These are phyloP conservation scores for Condylostoma magnum DNA, from an alignment of 169 alveolate genomes.

Conservation along the genomic window DNA sequence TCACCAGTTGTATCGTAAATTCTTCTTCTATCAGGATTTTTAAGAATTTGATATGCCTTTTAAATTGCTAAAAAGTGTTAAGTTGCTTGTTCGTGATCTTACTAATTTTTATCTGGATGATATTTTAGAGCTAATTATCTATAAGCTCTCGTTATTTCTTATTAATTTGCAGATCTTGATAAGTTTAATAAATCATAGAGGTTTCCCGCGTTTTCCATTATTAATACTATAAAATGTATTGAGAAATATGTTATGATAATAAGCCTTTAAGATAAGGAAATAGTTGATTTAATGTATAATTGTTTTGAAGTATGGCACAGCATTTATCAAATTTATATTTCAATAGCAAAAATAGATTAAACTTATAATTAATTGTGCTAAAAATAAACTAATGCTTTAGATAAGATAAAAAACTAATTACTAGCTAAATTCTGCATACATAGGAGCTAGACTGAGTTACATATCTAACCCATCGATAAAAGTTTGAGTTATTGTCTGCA, in stretches of 20 bases:
- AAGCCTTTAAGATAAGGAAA: no score
- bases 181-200: conserved; percentile 42
- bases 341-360: no score
- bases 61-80: conserved; percentile 37
- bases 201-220: not conserved
- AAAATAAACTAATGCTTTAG: no score
- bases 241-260: no score
- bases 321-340: no score
- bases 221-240: no score
- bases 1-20: conserved; percentile 41
- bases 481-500: conserved; percentile 82
- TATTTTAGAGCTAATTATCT: conserved; percentile 34
- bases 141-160: conserved; percentile 39
- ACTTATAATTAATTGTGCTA: no score
- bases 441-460: conserved; percentile 92
- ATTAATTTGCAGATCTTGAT: conserved; percentile 36
- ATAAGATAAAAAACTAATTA: no score
- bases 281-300: no score
- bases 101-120: conserved; percentile 48
- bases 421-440: conserved; percentile 59
- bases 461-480: conserved; percentile 96
- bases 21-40: conserved; percentile 37
- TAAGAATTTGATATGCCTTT: conserved; percentile 47
- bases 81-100: conserved; percentile 37
- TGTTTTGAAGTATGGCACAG: no score